Conservation (phyloP, 306 rosid genomes). For the Astragalus glycyphyllos region DNA sequence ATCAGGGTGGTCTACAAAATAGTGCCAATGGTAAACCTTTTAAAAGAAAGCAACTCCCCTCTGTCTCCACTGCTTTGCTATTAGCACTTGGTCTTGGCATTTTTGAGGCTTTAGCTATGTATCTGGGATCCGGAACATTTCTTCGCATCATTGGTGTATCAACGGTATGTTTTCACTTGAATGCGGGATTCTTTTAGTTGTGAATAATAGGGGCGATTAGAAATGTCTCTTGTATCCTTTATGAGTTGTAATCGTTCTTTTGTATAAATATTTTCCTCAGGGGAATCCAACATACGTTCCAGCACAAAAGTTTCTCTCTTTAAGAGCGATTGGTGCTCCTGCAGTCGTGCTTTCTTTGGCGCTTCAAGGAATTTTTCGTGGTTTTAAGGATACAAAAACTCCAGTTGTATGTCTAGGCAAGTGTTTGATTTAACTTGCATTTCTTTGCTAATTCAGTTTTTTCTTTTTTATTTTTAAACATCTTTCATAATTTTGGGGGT, state of each 20-base stretch:
- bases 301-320: conserved; percentile 70
- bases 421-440: conserved; percentile 41
- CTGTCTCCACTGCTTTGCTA: conserved; percentile 92
- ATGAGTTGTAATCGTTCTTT: conserved; percentile 12
- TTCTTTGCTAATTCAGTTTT: conserved; percentile 2
- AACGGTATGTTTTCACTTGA: conserved; percentile 57
- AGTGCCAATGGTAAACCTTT: conserved; percentile 53
- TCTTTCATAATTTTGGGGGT: conserved; percentile 2
- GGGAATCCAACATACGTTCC: conserved; percentile 66
- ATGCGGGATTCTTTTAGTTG: conserved; percentile 5
- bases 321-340: conserved; percentile 96
- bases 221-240: conserved; percentile 3
- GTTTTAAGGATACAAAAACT: conserved; percentile 93
- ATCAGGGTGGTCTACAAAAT: conserved; percentile 37
- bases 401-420: conserved; percentile 92
- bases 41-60: conserved; percentile 71
- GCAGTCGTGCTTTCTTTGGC: conserved; percentile 96
- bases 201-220: conserved; percentile 13
- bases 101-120: conserved; percentile 84
- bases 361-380: conserved; percentile 97
- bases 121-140: conserved; percentile 73
- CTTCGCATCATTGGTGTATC: conserved; percentile 81
- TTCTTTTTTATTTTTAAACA: neutral
- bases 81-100: conserved; percentile 80
- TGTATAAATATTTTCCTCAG: conserved; percentile 52